Base-by-base conservation (phyloP, 1,284 basidiomycete species). In the Ustilago nuda region DNA sequence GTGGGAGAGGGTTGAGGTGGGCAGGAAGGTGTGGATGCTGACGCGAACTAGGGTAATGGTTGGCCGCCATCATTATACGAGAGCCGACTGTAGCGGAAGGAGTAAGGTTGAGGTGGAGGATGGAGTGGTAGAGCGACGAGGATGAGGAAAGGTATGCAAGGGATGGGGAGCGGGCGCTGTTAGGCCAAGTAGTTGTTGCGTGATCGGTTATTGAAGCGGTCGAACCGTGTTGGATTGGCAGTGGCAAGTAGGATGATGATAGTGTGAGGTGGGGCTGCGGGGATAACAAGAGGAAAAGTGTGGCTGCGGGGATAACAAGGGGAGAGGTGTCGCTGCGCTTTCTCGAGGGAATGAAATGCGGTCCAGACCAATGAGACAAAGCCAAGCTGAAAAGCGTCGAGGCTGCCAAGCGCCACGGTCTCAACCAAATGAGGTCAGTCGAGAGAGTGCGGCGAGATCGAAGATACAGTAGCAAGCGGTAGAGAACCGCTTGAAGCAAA, bases 21-120 rank as follows among this genome's bases (percentile, higher is more conserved):
- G 67, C 62, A 27, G 75, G 75, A 4, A 78, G 68, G 52, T 78
- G 75, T 13, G 75, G 67, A 23, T 78, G 75, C 61, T 73, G 75
- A 56, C 75, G 75, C 54, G 71, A 74, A 58, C 66, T 68, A 39
- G 59, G 4, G 56, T 71, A 74, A 61, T 71, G 66, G 50, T 78
- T 78, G 58, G 75, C 67, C 35, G 75, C 75, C 75, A 78, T 78
- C 71, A 73, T 74, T 64, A 39, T 66, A 61, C 60, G 58, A 33
- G 27, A 30, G 30, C 52, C 23, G 48, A 12, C 15, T 11, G 15
- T 7, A 4, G 48, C 48, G 19, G 48, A 19, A 30, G 48, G 23
- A 27, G 23, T 27, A 50, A 27, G 27, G 7, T 15, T 8, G 48
- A 12, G 30, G 30, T 8, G 23, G 19, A 15, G 48, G 11, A 13